Conservation (phyloP, 129 eudicot species). For the Flaveria linearis region DNA sequence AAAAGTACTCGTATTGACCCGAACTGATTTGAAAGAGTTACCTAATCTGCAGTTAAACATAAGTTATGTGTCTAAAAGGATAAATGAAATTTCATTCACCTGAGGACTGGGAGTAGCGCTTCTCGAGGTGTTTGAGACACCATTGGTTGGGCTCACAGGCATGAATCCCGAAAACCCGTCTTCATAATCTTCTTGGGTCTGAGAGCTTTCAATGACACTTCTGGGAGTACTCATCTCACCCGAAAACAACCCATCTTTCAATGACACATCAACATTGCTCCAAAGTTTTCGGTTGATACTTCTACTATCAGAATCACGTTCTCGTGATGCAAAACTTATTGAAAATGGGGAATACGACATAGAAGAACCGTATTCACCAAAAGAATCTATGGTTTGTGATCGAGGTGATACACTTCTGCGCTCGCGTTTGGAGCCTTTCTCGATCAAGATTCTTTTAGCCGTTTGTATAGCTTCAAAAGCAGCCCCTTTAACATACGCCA, state of each 20-base stretch:
- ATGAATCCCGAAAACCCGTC: constrained; percentile 14
- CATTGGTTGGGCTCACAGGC: constrained; percentile 10
- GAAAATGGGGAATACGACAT: constrained; percentile 15
- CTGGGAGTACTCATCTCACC: constrained; percentile 30
- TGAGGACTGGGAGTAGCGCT: constrained; percentile 75
- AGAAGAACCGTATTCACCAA: constrained; percentile 25
- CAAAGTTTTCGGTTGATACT: constrained; percentile 24
- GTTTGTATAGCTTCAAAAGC: constrained; percentile 84
- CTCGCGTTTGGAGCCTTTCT: constrained; percentile 48
- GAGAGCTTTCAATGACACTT: constrained; percentile 23
- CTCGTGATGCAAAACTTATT: constrained; percentile 24
- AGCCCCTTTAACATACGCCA: constrained; percentile 83
- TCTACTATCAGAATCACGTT: constrained; percentile 16
- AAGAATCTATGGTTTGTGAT: constrained; percentile 64
- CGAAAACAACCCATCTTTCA: constrained; percentile 29
- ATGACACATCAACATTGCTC: constrained; percentile 27
- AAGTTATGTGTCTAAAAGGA: background rate
- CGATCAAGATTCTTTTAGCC: constrained; percentile 59
- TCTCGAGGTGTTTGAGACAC: background rate
- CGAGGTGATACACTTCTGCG: constrained; percentile 59
- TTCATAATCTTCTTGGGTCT: constrained; percentile 26
- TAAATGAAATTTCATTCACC: constrained; percentile 39
- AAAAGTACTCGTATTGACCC: background rate
- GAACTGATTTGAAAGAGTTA: background rate
- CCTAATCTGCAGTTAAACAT: background rate